These are phyloP conservation scores for Eimeria tenella DNA, from an alignment of 169 alveolate genomes.

Conservation along the genomic window DNA sequence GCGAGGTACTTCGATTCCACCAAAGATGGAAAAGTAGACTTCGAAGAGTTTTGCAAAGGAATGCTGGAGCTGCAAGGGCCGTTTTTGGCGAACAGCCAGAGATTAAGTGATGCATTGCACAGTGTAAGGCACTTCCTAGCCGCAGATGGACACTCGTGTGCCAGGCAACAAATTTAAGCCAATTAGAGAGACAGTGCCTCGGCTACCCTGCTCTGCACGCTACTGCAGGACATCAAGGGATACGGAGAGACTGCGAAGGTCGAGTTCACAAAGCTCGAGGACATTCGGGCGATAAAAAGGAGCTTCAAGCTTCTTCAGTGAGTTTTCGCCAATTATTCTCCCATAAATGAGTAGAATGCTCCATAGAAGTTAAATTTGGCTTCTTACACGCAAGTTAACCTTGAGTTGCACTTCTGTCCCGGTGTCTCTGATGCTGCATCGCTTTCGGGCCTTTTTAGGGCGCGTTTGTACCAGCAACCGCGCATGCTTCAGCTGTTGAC, in stretches of 20 bases:
- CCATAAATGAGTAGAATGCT: no score
- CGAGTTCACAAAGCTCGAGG: conserved; percentile 37
- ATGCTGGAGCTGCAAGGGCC: conserved; percentile 46
- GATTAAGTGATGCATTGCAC: conserved; percentile 15
- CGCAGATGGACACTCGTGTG: neutral
- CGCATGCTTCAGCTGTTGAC: conserved; percentile 24
- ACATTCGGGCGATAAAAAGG: neutral
- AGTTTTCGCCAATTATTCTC: neutral
- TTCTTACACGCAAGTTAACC: no score
- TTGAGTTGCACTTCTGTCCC: neutral
- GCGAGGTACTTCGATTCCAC: conserved; percentile 49
- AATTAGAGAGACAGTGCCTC: neutral
- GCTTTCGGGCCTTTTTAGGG: neutral
- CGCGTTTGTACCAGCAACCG: conserved; percentile 65
- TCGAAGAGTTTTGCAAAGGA: conserved; percentile 60
- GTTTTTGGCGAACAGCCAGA: conserved; percentile 22
- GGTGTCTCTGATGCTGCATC: neutral
- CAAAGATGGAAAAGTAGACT: conserved; percentile 66
- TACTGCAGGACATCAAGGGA: conserved; percentile 3
- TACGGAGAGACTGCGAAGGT: conserved; percentile 38
- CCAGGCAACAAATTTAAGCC: no score
- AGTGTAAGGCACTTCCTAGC: conserved; percentile 41
- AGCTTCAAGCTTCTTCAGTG: conserved; percentile 57
- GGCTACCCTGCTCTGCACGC: neutral
- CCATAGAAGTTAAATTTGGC: no score